These are phyloP conservation scores for Boletellus emodensis DNA, from an alignment of 768 basidiomycete species.

Conservation along the genomic window DNA sequence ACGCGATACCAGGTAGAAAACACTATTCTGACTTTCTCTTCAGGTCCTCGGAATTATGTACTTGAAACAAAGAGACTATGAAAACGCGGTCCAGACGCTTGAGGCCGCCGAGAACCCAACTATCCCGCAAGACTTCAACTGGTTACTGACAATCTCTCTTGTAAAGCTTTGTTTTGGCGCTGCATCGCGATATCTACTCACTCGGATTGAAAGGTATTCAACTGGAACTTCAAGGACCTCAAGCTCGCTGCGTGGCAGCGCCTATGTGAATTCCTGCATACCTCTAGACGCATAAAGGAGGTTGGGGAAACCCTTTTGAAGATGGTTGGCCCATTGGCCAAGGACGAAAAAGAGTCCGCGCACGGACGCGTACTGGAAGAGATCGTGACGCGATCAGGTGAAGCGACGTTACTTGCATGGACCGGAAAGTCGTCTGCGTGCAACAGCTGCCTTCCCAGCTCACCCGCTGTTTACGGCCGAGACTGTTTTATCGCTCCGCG, in stretches of 20 bases:
- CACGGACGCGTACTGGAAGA: not conserved
- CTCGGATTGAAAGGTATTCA: not conserved
- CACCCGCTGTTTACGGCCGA: not conserved
- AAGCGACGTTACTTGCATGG: not conserved
- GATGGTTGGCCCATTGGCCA: not conserved
- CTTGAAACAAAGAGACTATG: not conserved
- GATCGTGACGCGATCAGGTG: not conserved
- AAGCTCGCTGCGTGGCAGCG: not conserved
- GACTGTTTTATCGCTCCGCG: not conserved
- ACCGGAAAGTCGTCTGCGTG: not conserved
- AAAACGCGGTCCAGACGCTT: not conserved
- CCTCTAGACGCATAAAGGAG: not conserved
- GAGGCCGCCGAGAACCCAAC: not conserved
- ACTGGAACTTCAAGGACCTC: not conserved
- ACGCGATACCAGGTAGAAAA: not conserved
- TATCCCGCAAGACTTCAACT: slow-evolving; percentile 22
- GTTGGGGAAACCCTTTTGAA: not conserved
- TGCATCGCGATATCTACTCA: not conserved
- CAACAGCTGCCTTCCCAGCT: slow-evolving; percentile 4
- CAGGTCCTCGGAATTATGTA: slow-evolving; percentile 1
- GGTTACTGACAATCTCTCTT: not conserved
- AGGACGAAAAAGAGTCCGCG: not conserved
- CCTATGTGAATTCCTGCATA: not conserved
- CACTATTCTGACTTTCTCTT: not conserved
- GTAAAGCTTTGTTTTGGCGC: not conserved